phyloP scores from a whole-genome alignment of 345 rosid species.

The Eucalyptus regnans region DNA sequence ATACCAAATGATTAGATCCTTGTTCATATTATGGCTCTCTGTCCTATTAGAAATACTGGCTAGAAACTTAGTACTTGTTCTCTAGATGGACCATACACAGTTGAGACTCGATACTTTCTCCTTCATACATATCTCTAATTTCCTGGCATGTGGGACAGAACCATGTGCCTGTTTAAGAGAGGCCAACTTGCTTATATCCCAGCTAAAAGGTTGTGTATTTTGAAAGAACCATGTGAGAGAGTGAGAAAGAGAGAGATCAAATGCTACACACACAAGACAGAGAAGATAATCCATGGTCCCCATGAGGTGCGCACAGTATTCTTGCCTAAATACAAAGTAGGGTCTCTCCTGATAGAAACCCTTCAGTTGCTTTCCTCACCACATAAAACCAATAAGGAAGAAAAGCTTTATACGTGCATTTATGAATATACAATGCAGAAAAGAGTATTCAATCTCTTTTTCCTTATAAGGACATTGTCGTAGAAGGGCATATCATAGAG shows the following conservation, averaged over 20 bases:
- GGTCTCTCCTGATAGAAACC: background rate
- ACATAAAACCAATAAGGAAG: background rate
- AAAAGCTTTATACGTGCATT: background rate
- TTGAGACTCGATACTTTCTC: background rate
- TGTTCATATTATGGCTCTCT: background rate
- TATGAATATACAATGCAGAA: background rate
- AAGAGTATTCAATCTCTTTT: background rate
- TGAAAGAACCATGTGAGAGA: background rate
- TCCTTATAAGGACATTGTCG: background rate
- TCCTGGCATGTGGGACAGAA: background rate
- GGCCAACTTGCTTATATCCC: background rate
- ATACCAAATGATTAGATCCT: background rate
- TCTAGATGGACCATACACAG: background rate
- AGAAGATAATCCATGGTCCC: background rate
- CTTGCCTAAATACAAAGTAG: background rate
- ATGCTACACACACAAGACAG: background rate
- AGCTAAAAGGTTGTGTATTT: background rate
- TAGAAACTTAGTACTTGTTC: background rate
- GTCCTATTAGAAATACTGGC: background rate
- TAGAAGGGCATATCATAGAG: background rate
- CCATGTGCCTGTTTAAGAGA: background rate
- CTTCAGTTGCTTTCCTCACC: background rate
- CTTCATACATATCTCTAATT: background rate
- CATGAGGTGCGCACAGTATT: background rate
- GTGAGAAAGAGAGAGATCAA: background rate